Evolutionary conservation across 192 early-diverging fungal genomes (phyloP), one percentile per base, ranked within the genome.

Genomic region (Podila clonocystis): DNA sequence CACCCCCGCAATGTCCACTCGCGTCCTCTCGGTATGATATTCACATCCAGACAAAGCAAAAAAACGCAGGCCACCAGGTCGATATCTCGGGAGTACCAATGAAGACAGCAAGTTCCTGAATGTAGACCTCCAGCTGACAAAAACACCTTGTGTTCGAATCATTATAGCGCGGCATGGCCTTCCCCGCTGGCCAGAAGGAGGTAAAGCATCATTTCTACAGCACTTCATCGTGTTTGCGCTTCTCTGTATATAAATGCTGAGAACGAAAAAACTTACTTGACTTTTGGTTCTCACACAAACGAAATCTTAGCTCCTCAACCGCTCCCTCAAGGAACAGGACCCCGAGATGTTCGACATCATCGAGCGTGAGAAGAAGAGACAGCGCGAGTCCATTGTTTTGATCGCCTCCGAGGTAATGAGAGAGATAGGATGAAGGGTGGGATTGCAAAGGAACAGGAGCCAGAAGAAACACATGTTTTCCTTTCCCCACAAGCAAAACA

Each of bases 331-430:
- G 26, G 85, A 92, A 58, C 89, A 82, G 29, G 98, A 99, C 82
- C 94, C 96, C 9, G 95, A 96, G 76, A 91, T 99, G 85, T 93
- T 88, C 75, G 87, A 96, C 78, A 98, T 99, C 79, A 94, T 99
- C 79, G 94, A 99, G 83, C 87, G 85, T 3, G 98, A 99, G 84
- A 99, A 98, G 89, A 91, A 89, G 70, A 90, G 98, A 74, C 98
- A 99, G 88, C 88, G 95, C 52, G 94, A 95, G 24, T 91, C 91
- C 31, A 94, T 98, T 71, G 95, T 94, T 62, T 88, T 98, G 78
- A 99, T 99, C 80, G 96, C 97, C 36, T 97, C 95, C 60, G 97
- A 99, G 91, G 95, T 95, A 82, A 22, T 45, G 13, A 0, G 15
- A 36, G 34, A 36, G 9, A 36, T 11, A 9, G 15, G 15, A 41